Evolutionary conservation across 2,329 filamentous ascomycete genomes (phyloP), one percentile per base, ranked within the genome.

Genomic region (Parafenestella ontariensis): DNA sequence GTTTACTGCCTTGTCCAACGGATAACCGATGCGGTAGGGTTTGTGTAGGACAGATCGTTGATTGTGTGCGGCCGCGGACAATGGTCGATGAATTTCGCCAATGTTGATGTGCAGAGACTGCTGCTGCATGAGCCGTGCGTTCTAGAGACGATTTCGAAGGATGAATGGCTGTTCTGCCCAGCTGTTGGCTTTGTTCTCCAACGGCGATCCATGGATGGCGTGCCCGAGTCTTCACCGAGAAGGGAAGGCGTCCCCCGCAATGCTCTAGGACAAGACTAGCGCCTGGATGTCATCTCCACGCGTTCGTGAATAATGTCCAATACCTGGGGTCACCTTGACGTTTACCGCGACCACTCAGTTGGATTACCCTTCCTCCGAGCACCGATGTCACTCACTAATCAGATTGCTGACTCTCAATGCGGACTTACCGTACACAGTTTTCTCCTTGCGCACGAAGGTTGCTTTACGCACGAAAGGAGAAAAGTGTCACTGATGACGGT

Each of bases 171-270:
- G 41, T 34, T 44, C 39, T 29, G 41, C 37, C 31, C n/a, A n/a
- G n/a, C n/a, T n/a, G n/a, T n/a, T n/a, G n/a, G 47, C 46, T 28
- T 47, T 41, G 28, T 28, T 34, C 18, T n/a, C 36, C 54, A 56
- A 47, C 43, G 47, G 52, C 43, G n/a, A n/a, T n/a, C n/a, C n/a
- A n/a, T n/a, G n/a, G n/a, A n/a, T n/a, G n/a, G n/a, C n/a, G n/a
- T n/a, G n/a, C n/a, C 59, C 59, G 61, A 62, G 50, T 49, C 56
- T 64, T 64, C 59, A 52, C 61, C 61, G 61, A 59, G 49, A 54
- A 26, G 47, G 60, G 50, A 49, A 60, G 54, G 59, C 52, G 56
- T 46, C 42, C 57, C 55, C 58, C 58, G 48, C 58, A 59, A 52
- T 51, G 33, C 40, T n/a, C n/a, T 48, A 47, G 47, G 42, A 46